Percentiles rank a stretch among this genome's conserved stretches.
Conservation (phyloP, 169 alveolate genomes). For the Plasmodium fragile region DNA sequence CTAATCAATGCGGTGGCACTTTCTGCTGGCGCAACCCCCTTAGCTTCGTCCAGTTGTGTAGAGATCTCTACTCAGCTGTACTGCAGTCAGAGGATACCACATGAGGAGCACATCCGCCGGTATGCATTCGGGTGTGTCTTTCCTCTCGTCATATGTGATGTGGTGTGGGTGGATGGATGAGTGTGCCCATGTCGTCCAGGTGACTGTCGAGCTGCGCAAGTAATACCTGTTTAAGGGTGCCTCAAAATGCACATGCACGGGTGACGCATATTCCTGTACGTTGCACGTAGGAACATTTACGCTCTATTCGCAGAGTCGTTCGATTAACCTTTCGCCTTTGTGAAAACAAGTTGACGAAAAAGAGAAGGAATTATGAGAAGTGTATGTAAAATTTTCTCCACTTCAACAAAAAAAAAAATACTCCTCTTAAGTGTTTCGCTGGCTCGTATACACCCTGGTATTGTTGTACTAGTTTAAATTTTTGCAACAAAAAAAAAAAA, state of each 20-base stretch:
- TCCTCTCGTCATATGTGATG: background rate
- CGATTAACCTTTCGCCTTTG: background rate
- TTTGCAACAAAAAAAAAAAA: background rate
- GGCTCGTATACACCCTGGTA: background rate
- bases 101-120: background rate
- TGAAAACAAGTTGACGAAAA: background rate
- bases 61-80: background rate
- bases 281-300: background rate
- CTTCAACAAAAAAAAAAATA: too few species aligned
- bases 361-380: background rate
- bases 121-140: background rate
- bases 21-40: background rate
- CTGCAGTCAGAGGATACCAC: background rate
- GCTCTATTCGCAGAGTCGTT: background rate
- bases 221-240: background rate
- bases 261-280: background rate
- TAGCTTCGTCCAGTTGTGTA: background rate
- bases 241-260: background rate
- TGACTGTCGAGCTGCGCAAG: background rate
- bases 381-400: background rate
- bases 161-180: background rate
- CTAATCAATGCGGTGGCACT: background rate
- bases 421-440: background rate
- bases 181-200: background rate
- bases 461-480: background rate